Conservation (phyloP, 148 eudicot species). For the Pouteria glomerata region DNA sequence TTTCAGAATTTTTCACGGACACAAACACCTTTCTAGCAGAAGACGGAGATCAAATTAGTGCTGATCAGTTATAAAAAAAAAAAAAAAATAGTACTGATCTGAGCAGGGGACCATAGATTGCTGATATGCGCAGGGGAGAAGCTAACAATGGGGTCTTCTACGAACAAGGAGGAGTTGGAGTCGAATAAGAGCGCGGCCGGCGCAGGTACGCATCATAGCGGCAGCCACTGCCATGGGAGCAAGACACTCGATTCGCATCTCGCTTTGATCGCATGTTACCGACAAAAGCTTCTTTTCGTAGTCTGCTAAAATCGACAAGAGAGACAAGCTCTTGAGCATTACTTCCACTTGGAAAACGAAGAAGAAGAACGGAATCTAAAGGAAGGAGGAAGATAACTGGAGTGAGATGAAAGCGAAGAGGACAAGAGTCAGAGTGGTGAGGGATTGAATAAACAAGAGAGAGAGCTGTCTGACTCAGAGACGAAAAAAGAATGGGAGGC, state of each 20-base stretch:
- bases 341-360: conserved; percentile 49
- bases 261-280: conserved; percentile 57
- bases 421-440: conserved; percentile 18
- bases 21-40: too few species aligned
- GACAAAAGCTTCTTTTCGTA: conserved; percentile 57
- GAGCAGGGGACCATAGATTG: too few species aligned
- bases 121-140: too few species aligned
- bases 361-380: conserved; percentile 10
- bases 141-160: conserved; percentile 35
- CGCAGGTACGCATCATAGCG: background rate
- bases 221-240: conserved; percentile 1
- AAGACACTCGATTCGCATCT: conserved; percentile 52
- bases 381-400: conserved; percentile 9
- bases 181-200: background rate
- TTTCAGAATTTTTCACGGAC: too few species aligned
- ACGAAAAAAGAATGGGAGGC: conserved; percentile 20
- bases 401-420: conserved; percentile 24
- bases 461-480: conserved; percentile 16
- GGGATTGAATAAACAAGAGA: conserved; percentile 10
- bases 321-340: conserved; percentile 59
- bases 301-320: conserved; percentile 59
- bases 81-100: too few species aligned
- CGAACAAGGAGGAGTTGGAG: conserved; percentile 31
- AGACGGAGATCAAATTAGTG: too few species aligned
- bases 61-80: too few species aligned